Evolutionary conservation across 192 early-diverging fungal species (phyloP), one percentile per base, ranked within the genome.

Genomic region (Entomortierella beljakovae): DNA sequence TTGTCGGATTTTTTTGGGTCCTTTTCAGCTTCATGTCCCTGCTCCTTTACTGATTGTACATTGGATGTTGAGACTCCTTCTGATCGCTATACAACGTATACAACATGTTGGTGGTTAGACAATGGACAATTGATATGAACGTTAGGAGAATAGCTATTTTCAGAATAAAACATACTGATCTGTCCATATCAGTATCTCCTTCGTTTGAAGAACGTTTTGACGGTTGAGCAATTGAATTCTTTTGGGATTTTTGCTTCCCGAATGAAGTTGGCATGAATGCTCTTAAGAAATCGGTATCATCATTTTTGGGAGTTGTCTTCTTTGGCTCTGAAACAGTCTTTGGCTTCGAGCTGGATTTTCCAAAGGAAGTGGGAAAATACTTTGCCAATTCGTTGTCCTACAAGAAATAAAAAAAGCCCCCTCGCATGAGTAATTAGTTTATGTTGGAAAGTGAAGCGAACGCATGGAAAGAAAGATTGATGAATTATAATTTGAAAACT

Each of bases 211-310:
- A 80, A 80, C 13, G 62, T 58, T 29, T 64, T 13, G 18, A 46
- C 29, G 3, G 61, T 38, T 38, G 43, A 6, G 61, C 34, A 52
- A 6, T 26, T 29, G 3, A 57, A 57, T 56, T 49, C 60, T 70
- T 51, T 66, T 67, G 35, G 68, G 61, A 48, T 31, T 81, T 68
- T 56, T 86, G 73, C 43, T 83, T 83, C 15, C 85, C 88, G 65
- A 89, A 89, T 4, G 88, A 84, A 10, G 65, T 84, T 22, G 88
- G 88, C 65, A 89, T 64, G 42, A 85, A 81, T 15, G 68, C 76
- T 49, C 82, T 50, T 10, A 89, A 67, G 13, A 82, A 58, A 46
- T 83, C 83, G 67, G 72, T 73, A 49, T 72, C 82, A 51, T 74
- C 57, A 35, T 80, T 72, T 6, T 31, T 33, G 7, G 35, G 35